A percentile compares a stretch with the other conserved stretches of the same genome.
These are phyloP conservation scores for Sporothrix variecibatus DNA, from an alignment of 2,329 filamentous ascomycete genomes.

Conservation along the genomic window DNA sequence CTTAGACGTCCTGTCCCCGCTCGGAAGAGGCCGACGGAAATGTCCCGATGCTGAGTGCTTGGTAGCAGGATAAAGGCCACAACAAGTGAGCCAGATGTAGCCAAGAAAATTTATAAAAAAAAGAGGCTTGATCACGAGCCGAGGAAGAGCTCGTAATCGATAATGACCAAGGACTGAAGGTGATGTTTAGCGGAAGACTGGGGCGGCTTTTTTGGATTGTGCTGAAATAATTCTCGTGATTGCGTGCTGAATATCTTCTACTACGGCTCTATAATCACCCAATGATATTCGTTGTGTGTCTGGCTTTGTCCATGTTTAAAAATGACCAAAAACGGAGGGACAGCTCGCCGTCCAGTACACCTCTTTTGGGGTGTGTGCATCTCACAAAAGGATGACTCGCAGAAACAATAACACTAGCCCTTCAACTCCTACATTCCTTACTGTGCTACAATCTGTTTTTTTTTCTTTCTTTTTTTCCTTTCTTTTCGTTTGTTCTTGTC, in stretches of 20 bases:
- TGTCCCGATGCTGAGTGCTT: background rate
- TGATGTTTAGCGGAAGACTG: background rate
- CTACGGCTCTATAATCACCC: background rate
- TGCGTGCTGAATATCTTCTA: no score
- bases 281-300: background rate
- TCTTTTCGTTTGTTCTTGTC: no score
- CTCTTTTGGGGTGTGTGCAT: background rate
- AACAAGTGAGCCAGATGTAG: background rate
- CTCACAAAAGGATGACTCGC: slow-evolving; percentile 10
- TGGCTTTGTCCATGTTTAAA: background rate
- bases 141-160: background rate
- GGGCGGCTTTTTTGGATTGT: background rate
- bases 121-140: background rate
- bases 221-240: background rate
- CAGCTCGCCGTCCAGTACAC: background rate
- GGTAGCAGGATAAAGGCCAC: background rate
- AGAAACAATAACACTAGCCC: background rate
- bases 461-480: background rate
- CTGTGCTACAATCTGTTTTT: background rate
- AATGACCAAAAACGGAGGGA: background rate
- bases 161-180: background rate
- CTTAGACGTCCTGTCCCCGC: background rate
- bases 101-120: background rate
- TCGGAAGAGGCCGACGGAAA: background rate
- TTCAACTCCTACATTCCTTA: background rate